Evolutionary conservation across 306 rosid genomes (phyloP), one percentile per base, ranked within the genome.

Genomic region (Quercus mongolica): DNA sequence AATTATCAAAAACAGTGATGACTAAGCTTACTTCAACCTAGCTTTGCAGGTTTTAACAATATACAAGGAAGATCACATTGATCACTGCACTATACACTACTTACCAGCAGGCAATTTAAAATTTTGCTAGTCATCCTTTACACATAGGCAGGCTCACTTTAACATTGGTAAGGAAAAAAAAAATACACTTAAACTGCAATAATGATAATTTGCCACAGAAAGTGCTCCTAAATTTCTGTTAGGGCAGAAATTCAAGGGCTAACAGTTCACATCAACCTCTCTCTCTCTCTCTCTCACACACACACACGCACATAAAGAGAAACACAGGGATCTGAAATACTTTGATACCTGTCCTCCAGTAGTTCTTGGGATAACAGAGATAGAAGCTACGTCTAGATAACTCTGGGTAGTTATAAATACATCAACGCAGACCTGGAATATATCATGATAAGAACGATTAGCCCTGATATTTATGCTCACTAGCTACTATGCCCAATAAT

Each of bases 271-370:
- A 58, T 7, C 14, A 58, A 58, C 12, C 46, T 41, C 46, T 41
- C 46, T 11, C 25, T 9, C 64, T n/a, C 12, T 9, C 64, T n/a
- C 64, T 8, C 11, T 8, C 25, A 4, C 12, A 8, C 6, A 21
- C 21, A 21, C 21, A 3, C 63, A 3, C 14, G 0, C 25, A 11
- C 4, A 58, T 1, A 25, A 4, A 3, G 19, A 30, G 13, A 14
- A 15, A 31, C 14, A 7, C 23, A 65, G 49, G 19, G 5, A 65
- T 18, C 26, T 6, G 61, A 73, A 31, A 71, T 71, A 62, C 55
- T 56, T 31, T 35, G 20, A 73, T 89, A 95, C 99, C 99, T 95
- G 99, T 78, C 99, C 98, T 31, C 99, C 99, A 31, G 99, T 93
- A 76, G 99, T 95, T 82, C 94, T 86, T 28, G 98, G 92, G 79